Base-by-base conservation (phyloP, 2,329 filamentous ascomycete genomes). In the Ophiostoma sp. region DNA sequence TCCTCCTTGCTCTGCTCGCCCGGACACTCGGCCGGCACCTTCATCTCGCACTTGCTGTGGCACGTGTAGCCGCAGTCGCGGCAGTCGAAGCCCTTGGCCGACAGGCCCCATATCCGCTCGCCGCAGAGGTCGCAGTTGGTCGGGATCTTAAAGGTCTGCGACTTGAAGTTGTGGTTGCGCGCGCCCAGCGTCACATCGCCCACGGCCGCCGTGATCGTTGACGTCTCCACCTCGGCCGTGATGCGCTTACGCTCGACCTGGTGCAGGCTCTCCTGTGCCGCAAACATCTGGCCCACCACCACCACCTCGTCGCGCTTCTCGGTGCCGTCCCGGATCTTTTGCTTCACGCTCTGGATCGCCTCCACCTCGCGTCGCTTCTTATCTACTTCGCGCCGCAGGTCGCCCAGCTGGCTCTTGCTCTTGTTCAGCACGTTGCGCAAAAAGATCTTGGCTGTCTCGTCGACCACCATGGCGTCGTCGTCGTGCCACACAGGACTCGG, bases 41-140 rank as follows among this genome's bases (percentile, higher is more conserved):
- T 99, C 89, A 99, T 95, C 81, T 99, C 92, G 77, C 95, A 99
- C 80, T 99, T 99, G 82, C 89, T 96, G 79, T 99, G 95, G 76
- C 95, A 99, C 1, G 93, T 97, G 79, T 97, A 99, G 45, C 96
- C 95, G 75, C 95, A 99, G 77, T 98, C 94, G 73, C 90, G 87
- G 76, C 95, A 99, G 76, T 96, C 93, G 76, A 97, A 96, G 0
- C 95, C 95, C 79, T 99, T 99, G 49, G 95, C 94, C 42, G 92
- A 96, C 55, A 99, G 79, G 0, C 95, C 95, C 95, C 95, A 99
- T 76, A 99, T 97, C 41, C 95, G 87, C 76, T 99, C 95, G 18
- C 93, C 93, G 74, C 95, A 99, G 12, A 97, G 84, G 77, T 99
- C 95, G 80, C 95, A 99, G 77, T 98, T 98, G 4, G 95, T 99